A percentile compares a stretch with the other conserved stretches of the same genome.
These are phyloP conservation scores for Furcasterigmium sp. DNA, from an alignment of 2,329 filamentous ascomycete genomes.

Conservation along the genomic window DNA sequence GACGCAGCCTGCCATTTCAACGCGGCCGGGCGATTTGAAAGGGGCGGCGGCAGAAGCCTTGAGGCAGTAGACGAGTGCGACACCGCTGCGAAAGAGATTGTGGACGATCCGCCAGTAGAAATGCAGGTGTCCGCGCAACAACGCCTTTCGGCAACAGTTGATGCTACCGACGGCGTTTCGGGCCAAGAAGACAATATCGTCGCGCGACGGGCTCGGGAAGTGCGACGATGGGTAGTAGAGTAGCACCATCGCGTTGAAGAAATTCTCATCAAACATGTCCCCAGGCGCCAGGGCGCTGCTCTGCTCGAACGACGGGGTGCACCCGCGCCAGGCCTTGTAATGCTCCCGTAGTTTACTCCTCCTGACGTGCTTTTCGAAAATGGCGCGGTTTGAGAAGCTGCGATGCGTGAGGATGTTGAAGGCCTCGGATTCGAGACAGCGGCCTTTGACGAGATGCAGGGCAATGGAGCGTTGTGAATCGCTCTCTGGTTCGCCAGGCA, in stretches of 20 bases:
- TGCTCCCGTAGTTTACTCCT: constrained; percentile 12
- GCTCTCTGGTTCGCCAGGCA: constrained; percentile 3
- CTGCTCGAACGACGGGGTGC: constrained; percentile 6
- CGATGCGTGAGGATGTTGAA: constrained; percentile 14
- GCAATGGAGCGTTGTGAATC: constrained; percentile 4
- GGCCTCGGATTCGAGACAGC: constrained; percentile 18
- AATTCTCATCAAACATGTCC: constrained; percentile 15
- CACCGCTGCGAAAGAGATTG: constrained; percentile 16
- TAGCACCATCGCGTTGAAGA: constrained; percentile 11
- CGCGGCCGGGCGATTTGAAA: too few relatives aligned
- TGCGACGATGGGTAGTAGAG: constrained; percentile 15
- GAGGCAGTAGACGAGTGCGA: constrained; percentile 17
- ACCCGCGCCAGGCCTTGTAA: constrained; percentile 13
- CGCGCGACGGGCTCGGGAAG: constrained; percentile 9
- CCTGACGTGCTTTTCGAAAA: constrained; percentile 11
- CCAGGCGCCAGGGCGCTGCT: constrained; percentile 15
- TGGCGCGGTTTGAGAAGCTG: constrained; percentile 5
- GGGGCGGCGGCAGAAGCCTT: too few relatives aligned
- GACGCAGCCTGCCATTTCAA: constrained; percentile 6
- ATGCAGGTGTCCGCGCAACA: constrained; percentile 15
- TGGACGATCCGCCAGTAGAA: constrained; percentile 21
- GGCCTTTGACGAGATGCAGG: constrained; percentile 15
- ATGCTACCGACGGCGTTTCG: constrained; percentile 12
- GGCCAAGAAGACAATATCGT: constrained; percentile 12
- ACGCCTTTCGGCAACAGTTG: constrained; percentile 12